These are phyloP conservation scores for Cryptosporidium ryanae DNA, from an alignment of 169 alveolate species.

Conservation along the genomic window DNA sequence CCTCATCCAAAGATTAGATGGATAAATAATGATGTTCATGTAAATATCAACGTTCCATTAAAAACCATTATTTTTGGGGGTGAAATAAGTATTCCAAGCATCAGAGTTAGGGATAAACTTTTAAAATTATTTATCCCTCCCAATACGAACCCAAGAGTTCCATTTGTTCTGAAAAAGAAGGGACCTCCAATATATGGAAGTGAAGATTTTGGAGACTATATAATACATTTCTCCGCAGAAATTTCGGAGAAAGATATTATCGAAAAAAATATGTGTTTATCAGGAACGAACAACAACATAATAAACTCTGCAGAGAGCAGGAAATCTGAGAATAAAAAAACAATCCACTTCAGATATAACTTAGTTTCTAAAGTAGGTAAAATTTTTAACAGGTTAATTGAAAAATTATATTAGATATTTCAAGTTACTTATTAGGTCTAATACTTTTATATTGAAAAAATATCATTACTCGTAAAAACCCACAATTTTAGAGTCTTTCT, in stretches of 20 bases:
- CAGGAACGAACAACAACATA: neutral
- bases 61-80: slow-evolving; percentile 87
- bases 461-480: no score
- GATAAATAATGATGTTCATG: slow-evolving; percentile 89
- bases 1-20: slow-evolving; percentile 87
- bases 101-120: slow-evolving; percentile 73
- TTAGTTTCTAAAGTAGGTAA: neutral
- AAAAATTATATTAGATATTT: neutral
- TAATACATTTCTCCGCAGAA: slow-evolving; percentile 80
- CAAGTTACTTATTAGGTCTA: no score
- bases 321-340: neutral
- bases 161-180: slow-evolving; percentile 82
- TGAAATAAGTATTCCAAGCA: slow-evolving; percentile 83
- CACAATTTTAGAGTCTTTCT: no score
- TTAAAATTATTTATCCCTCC: slow-evolving; percentile 76
- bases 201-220: slow-evolving; percentile 83
- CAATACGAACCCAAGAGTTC: slow-evolving; percentile 83
- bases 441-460: no score
- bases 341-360: no score
- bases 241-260: neutral
- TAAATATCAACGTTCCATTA: slow-evolving; percentile 86
- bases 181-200: slow-evolving; percentile 88
- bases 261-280: no score
- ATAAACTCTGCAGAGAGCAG: neutral
- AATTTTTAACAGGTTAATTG: neutral